A percentile compares a stretch with the other conserved stretches of the same genome.
Conservation (phyloP, 202 grass and related monocot species). For the Brachypodium distachyon region DNA sequence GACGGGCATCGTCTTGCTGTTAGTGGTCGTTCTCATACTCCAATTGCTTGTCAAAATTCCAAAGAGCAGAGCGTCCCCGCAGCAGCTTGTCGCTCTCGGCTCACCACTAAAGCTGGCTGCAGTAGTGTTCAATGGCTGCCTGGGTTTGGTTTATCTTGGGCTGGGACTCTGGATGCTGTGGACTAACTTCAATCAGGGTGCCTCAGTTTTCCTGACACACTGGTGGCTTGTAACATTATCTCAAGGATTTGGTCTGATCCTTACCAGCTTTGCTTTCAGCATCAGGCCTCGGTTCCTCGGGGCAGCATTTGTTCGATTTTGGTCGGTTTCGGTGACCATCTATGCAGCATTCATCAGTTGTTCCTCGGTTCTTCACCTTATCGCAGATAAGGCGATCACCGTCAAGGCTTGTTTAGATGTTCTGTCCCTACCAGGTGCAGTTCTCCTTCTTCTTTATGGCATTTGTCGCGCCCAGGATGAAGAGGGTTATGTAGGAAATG, state of each 20-base stretch:
- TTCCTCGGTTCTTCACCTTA: conserved; percentile 36
- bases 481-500: conserved; percentile 4
- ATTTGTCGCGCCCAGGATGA: conserved; percentile 16
- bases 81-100: background rate
- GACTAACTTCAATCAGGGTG: conserved; percentile 6
- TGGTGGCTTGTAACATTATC: conserved; percentile 44
- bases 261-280: conserved; percentile 31
- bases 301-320: conserved; percentile 18
- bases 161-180: conserved; percentile 51
- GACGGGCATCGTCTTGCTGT: background rate
- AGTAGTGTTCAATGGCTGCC: conserved; percentile 19
- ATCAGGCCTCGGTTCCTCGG: conserved; percentile 27
- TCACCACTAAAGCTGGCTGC: conserved; percentile 15
- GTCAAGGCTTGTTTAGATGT: conserved; percentile 42
- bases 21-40: conserved; percentile 14
- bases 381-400: conserved; percentile 25
- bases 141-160: conserved; percentile 50
- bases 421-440: conserved; percentile 39
- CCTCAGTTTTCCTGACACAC: conserved; percentile 9
- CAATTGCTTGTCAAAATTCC: conserved; percentile 34
- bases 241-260: conserved; percentile 38
- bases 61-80: background rate
- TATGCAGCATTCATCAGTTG: conserved; percentile 40
- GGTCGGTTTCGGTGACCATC: conserved; percentile 11
- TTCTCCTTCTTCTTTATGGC: conserved; percentile 38